phyloP scores from a whole-genome alignment of 768 basidiomycete genomes.

The Boletus speciosus region DNA sequence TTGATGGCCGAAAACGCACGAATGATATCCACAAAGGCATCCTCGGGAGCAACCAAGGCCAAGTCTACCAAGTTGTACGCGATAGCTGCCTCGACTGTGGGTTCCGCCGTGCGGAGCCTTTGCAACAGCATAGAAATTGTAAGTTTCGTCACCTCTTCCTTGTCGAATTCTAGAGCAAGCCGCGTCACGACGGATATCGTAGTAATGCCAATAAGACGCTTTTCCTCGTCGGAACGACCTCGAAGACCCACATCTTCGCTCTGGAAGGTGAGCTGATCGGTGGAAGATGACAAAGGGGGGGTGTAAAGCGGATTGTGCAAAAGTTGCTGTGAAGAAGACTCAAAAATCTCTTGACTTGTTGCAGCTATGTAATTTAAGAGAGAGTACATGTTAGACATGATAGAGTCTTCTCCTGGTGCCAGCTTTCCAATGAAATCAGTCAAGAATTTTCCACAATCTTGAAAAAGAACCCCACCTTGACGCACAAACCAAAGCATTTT shows the following conservation, averaged over 20 bases:
- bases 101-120: constrained; percentile 78
- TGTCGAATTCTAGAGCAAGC: constrained; percentile 81
- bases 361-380: constrained; percentile 89
- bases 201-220: constrained; percentile 78
- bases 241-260: constrained; percentile 62
- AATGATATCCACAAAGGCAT: constrained; percentile 80
- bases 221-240: constrained; percentile 79
- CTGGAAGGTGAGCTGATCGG: constrained; percentile 50
- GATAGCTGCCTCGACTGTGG: constrained; percentile 86
- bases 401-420: constrained; percentile 81
- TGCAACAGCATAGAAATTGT: constrained; percentile 93
- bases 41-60: constrained; percentile 72
- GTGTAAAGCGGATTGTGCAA: constrained; percentile 41
- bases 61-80: constrained; percentile 90
- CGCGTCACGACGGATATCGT: constrained; percentile 89
- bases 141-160: constrained; percentile 84
- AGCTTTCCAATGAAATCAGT: constrained; percentile 43
- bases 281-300: constrained; percentile 25
- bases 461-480: constrained; percentile 50
- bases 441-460: background rate
- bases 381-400: constrained; percentile 96
- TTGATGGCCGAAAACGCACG: constrained; percentile 82
- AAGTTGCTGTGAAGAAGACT: constrained; percentile 44
- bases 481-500: constrained; percentile 85
- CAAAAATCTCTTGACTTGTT: constrained; percentile 72